Percentiles rank a stretch among this genome's conserved stretches.
Conservation (phyloP, 139 green algal genomes). For the Bryopsis sp. region DNA sequence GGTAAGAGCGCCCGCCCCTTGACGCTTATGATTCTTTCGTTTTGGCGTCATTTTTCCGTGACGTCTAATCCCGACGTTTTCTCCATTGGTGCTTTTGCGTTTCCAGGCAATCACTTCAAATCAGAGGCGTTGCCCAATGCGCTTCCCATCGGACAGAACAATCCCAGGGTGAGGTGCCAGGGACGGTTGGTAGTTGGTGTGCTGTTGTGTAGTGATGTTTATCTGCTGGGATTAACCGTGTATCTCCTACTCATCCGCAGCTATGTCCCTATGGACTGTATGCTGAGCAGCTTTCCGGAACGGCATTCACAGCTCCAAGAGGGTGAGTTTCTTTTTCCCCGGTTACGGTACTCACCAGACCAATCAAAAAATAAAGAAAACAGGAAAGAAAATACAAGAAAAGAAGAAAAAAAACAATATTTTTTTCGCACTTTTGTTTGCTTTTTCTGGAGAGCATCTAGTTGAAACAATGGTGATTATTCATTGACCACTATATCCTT, state of each 20-base stretch:
- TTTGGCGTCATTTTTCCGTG: too few relatives aligned
- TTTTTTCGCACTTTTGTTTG: too few relatives aligned
- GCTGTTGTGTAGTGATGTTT: neutral
- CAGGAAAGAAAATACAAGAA: too few relatives aligned
- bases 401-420: too few relatives aligned
- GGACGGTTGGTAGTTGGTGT: neutral
- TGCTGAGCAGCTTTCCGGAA: conserved; percentile 86
- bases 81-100: too few relatives aligned
- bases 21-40: too few relatives aligned
- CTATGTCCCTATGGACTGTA: conserved; percentile 82
- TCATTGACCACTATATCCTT: neutral
- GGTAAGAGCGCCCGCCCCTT: too few relatives aligned
- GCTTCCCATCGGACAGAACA: conserved; percentile 81
- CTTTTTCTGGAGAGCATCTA: too few relatives aligned
- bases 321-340: conserved; percentile 26
- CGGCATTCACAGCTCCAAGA: conserved; percentile 82
- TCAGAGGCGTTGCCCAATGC: conserved; percentile 74
- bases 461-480: too few relatives aligned
- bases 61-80: too few relatives aligned
- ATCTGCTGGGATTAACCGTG: too few relatives aligned
- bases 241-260: conserved; percentile 17
- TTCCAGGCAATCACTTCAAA: conserved; percentile 76
- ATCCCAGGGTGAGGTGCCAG: conserved; percentile 43
- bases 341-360: neutral
- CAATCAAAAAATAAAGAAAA: too few relatives aligned